Base-by-base conservation (phyloP, 1,139 yeast genomes). In the Blastobotrys elegans region DNA sequence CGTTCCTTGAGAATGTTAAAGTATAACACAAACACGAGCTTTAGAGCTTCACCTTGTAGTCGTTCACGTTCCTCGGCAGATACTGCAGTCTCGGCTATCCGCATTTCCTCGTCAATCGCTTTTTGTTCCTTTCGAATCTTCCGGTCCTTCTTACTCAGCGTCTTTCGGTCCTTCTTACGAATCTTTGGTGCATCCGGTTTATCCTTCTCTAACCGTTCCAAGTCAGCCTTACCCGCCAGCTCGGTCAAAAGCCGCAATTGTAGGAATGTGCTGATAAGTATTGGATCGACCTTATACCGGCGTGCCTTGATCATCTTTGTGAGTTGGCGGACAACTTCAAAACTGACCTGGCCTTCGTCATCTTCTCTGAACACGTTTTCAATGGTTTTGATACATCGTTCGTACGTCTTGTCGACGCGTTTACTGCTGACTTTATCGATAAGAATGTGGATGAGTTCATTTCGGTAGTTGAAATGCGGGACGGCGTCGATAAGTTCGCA, bases 71-170 rank as follows among this genome's bases (percentile, higher is more conserved):
- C 92, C 64, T 89, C 94, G 3, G 82, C 82, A 1, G 96, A 84
- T 3, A 92, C 82, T 1, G 90, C 84, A 53, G 82, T 84, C 64
- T 92, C 96, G 2, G 97, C 97, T 54, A 73, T 77, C 56, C 84
- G 75, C 80, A 89, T 74, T 66, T 92, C 98, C 60, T 85, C 88
- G 54, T 90, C 97, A 53, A 92, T 90, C 55, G 76, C 81, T 58
- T 84, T 86, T 59, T 84, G 74, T 62, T 90, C 97, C 62, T 89
- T 90, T 55, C 96, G 76, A 16, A 80, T 84, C 61, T 92, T 92
- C 56, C 85, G 76, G 67, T 90, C 92, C 63, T 85, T 86, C 67
- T 90, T 92, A 11, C 95, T 82, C 48, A 90, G 68, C 70, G 90
- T 96, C 5, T 86, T 87, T 57, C 97, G 74, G 63, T 92, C 95